Base-by-base conservation (phyloP, 169 alveolate genomes). In the Cyclospora cayetanensis region DNA sequence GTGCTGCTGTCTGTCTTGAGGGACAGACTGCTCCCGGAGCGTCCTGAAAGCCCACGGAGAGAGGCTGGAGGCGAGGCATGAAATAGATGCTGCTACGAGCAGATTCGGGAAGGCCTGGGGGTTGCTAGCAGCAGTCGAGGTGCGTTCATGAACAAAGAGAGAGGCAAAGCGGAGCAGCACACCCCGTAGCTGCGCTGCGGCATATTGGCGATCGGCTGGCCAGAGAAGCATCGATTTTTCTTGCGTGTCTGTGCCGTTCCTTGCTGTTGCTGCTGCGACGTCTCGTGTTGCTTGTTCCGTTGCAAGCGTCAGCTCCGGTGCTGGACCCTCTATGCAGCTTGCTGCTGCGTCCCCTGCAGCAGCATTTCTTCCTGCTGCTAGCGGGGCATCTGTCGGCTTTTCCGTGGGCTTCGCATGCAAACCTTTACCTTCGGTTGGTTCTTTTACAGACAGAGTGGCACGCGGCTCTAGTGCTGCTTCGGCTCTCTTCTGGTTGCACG, bases 101-200 rank as follows among this genome's bases (percentile, higher is more conserved):
- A 29, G 90, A 35, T 20, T 37, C 65, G 43, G 90, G 63, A 82
- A 52, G 11, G 80, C 20, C n/a, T 1, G 41, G 42, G 18, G n/a
- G 7, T 9, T n/a, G 18, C 79, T 27, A 82, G 29, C 41, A 35
- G 79, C 60, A 35, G 63, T 60, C 34, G 90, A 76, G 39, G 65
- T 31, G 12, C 65, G 43, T 18, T 4, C 37, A 7, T 79, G 72
- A 31, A 29, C 31, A 39, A 1, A 79, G 41, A 82, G 65, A 55
- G 46, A 39, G 60, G 79, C 55, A 34, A 82, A n/a, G 41, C 90
- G 79, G 46, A 52, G 90, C 90, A 55, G 34, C 55, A 55, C 31
- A 3, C 90, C 63, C 25, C 90, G 90, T 39, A 60, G 35, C 79
- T 60, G 90, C 65, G 90, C 50, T 34, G 90, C 90, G 9, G 90